A percentile compares a stretch with the other conserved stretches of the same genome.
Conservation (phyloP, 495 filamentous ascomycete genomes). For the Podospora pseudopauciseta region DNA sequence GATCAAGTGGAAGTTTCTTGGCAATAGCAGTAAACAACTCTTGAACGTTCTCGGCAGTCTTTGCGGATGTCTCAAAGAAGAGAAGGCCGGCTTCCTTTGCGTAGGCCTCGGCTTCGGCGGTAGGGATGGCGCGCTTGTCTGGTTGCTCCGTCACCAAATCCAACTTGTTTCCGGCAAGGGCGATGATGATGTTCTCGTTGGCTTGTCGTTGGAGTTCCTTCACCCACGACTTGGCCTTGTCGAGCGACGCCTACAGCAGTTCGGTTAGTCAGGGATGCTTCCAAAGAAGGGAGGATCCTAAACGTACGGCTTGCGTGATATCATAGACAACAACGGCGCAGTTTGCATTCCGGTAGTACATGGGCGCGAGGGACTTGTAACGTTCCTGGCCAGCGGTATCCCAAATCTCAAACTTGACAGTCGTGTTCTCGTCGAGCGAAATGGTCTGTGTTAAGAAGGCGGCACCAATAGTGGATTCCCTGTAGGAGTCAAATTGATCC, state of each 20-base stretch:
- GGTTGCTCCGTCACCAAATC: conserved; percentile 88
- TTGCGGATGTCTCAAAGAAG: conserved; percentile 97
- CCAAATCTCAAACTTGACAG: conserved; percentile 99
- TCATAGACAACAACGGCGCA: conserved; percentile 99
- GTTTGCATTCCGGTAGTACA: conserved; percentile 99
- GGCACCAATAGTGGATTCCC: conserved; percentile 97
- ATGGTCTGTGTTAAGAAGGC: conserved; percentile 99
- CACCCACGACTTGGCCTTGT: conserved; percentile 99
- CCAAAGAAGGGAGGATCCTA: background rate
- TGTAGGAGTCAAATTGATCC: conserved; percentile 99
- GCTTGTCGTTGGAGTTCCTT: conserved; percentile 98
- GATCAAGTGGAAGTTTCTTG: conserved; percentile 92
- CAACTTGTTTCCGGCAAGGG: conserved; percentile 94
- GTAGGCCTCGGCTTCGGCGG: conserved; percentile 90
- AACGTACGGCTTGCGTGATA: conserved; percentile 92
- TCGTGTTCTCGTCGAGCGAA: conserved; percentile 92
- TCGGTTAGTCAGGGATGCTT: background rate
- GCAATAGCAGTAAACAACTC: conserved; percentile 98
- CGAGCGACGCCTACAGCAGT: conserved; percentile 70
- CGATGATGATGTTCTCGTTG: conserved; percentile 99
- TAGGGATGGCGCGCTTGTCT: conserved; percentile 85
- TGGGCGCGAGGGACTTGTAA: conserved; percentile 96
- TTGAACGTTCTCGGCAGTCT: conserved; percentile 91
- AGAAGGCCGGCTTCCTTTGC: conserved; percentile 86
- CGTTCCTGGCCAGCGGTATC: conserved; percentile 97